Percentiles rank a stretch among this genome's conserved stretches.
Evolutionary conservation across 2,329 filamentous ascomycete species (phyloP).

Genomic region (Phialocephala sp.): DNA sequence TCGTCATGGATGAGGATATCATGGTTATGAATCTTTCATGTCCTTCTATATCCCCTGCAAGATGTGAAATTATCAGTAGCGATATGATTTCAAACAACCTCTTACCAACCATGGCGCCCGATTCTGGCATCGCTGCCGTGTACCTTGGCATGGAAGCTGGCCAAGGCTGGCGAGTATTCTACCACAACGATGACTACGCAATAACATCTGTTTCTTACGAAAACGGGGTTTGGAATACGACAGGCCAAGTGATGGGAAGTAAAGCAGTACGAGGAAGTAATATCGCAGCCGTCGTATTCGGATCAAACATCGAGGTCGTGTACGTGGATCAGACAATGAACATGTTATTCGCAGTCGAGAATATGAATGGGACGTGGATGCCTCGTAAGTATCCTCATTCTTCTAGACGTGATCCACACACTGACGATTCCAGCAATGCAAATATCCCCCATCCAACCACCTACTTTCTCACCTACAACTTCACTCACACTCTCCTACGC

Average conservation of each 20-base stretch:
- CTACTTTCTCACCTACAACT: not conserved
- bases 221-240: slow-evolving; percentile 6
- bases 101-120: slow-evolving; percentile 6
- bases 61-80: slow-evolving; percentile 14
- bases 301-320: slow-evolving; percentile 5
- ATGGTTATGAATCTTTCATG: slow-evolving; percentile 15
- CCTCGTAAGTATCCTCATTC: not conserved
- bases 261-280: slow-evolving; percentile 14
- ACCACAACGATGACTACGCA: slow-evolving; percentile 12
- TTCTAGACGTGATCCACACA: not conserved
- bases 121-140: slow-evolving; percentile 16
- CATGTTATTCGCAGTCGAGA: slow-evolving; percentile 13
- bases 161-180: slow-evolving; percentile 16
- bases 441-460: not conserved
- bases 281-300: slow-evolving; percentile 10
- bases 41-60: slow-evolving; percentile 3
- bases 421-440: slow-evolving; percentile 1
- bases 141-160: not conserved
- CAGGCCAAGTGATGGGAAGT: slow-evolving; percentile 10
- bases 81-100: slow-evolving; percentile 7
- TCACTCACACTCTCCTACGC: slow-evolving; percentile 11
- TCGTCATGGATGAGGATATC: slow-evolving; percentile 10
- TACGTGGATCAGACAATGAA: slow-evolving; percentile 16
- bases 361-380: slow-evolving; percentile 14
- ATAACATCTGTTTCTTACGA: not conserved